phyloP scores from a whole-genome alignment of 768 basidiomycete species.

The Rhodosporidiobolus odoratus region DNA sequence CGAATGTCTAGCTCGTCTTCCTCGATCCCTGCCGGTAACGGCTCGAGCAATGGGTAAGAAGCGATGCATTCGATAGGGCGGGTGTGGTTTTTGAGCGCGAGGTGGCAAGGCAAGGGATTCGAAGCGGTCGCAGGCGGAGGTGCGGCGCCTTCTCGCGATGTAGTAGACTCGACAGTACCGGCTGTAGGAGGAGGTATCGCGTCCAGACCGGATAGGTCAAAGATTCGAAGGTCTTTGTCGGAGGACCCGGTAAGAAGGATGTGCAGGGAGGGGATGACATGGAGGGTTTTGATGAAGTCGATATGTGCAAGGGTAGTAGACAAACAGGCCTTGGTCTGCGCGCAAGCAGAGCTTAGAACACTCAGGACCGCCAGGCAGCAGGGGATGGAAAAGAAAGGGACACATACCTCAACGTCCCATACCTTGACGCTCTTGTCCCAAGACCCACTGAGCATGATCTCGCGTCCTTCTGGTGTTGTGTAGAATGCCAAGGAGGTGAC shows the following conservation, averaged over 20 bases:
- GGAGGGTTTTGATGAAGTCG: constrained; percentile 84
- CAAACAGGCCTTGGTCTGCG: constrained; percentile 64
- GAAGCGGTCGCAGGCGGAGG: constrained; percentile 6
- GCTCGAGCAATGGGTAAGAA: constrained; percentile 48
- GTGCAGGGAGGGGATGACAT: constrained; percentile 61
- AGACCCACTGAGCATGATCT: constrained; percentile 75
- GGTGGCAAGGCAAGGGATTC: constrained; percentile 49
- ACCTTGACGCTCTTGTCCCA: constrained; percentile 95
- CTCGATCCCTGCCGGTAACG: constrained; percentile 34
- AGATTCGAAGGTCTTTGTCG: constrained; percentile 79
- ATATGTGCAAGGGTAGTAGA: constrained; percentile 68
- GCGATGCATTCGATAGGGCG: constrained; percentile 78
- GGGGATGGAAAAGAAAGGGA: constrained; percentile 3
- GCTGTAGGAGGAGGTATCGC: constrained; percentile 48
- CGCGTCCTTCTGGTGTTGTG: constrained; percentile 48
- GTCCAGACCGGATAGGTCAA: constrained; percentile 56
- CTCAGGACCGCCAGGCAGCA: background rate
- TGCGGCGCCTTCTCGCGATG: constrained; percentile 10
- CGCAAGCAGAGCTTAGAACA: background rate
- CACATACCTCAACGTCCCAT: constrained; percentile 68
- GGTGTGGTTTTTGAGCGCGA: constrained; percentile 74
- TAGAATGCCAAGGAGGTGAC: constrained; percentile 73
- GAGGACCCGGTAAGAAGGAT: constrained; percentile 81
- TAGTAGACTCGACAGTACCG: background rate
- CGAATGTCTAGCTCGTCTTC: constrained; percentile 39